A percentile compares a stretch with the other conserved stretches of the same genome.
Evolutionary conservation across 441 rosid genomes (phyloP).

Genomic region (Viola pubescens): DNA sequence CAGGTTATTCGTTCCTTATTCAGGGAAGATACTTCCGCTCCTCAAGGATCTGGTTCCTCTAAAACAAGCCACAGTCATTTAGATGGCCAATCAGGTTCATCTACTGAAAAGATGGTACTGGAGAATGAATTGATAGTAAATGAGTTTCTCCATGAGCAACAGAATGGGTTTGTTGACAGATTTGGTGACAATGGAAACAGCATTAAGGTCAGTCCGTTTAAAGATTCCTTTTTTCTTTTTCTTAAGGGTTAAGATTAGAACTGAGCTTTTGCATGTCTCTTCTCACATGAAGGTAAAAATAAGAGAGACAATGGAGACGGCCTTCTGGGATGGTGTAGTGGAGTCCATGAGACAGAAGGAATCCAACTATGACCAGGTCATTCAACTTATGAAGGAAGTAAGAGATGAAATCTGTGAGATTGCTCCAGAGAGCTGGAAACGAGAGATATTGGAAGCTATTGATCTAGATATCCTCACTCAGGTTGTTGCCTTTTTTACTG

Average conservation of each 20-base stretch:
- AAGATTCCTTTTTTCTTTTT: background rate
- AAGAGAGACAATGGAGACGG: conserved; percentile 71
- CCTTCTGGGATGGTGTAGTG: conserved; percentile 74
- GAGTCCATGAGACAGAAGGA: conserved; percentile 56
- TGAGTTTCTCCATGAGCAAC: conserved; percentile 54
- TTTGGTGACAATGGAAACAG: conserved; percentile 27
- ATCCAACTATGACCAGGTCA: conserved; percentile 52
- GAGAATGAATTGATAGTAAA: conserved; percentile 82
- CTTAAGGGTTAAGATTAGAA: background rate
- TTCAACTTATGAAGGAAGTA: conserved; percentile 80
- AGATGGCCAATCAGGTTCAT: conserved; percentile 22
- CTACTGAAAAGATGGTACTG: conserved; percentile 23
- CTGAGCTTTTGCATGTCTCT: conserved; percentile 8
- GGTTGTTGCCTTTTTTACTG: conserved; percentile 28
- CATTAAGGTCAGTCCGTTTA: conserved; percentile 46
- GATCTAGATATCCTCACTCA: conserved; percentile 76
- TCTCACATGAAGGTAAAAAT: conserved; percentile 43
- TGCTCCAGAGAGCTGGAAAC: conserved; percentile 79
- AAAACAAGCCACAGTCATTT: conserved; percentile 22
- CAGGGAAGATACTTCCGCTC: conserved; percentile 26
- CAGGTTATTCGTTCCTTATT: conserved; percentile 56
- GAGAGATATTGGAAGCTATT: conserved; percentile 59
- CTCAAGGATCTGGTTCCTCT: conserved; percentile 7
- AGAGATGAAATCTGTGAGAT: conserved; percentile 79
- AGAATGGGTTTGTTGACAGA: conserved; percentile 35